Evolutionary conservation across 2,329 filamentous ascomycete species (phyloP), one percentile per base, ranked within the genome.

Genomic region (Gnomoniopsis sp.): DNA sequence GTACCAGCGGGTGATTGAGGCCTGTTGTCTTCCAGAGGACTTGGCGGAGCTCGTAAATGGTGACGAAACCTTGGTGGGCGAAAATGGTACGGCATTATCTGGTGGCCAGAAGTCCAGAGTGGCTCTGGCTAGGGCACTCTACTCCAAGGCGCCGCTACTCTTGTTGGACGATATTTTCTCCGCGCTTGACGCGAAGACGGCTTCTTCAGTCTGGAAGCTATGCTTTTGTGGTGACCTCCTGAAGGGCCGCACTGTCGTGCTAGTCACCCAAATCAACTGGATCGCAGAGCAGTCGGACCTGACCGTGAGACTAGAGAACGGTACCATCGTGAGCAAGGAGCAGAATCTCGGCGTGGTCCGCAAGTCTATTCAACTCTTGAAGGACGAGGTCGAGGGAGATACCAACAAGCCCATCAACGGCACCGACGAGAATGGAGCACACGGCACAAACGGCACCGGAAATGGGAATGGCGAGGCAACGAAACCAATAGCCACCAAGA

Each of bases 81-180:
- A 83, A 65, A 81, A 80, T 55, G 82, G 81, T 0, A 77, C 80
- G 6, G 81, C 80, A 3, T 69, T 85, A 10, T 84, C 81, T 0
- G 82, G 82, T 22, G 82, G 82, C 0, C 82, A 85, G 62, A 82
- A 82, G 62, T 81, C 81, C 33, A 75, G 82, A 6, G 79, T 85
- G 38, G 80, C 82, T 14, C 68, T 86, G 36, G 83, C 83, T 1
- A 74, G 83, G 58, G 79, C 82, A 7, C 67, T 86, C 1, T 86
- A 86, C 67, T 85, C 82, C 1, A 79, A 79, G 55, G 77, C 83
- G 0, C 73, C 79, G 1, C 72, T 85, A 2, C 70, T 86, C 22
- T 71, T 86, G 0, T 75, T 86, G 1, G 83, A 86, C 62, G 83
- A 86, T 59, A 76, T 85, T 2, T 83, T 86, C 62, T 82, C 83